Evolutionary conservation across 1,284 basidiomycete species (phyloP).

Genomic region (Veloboletus limbatus): DNA sequence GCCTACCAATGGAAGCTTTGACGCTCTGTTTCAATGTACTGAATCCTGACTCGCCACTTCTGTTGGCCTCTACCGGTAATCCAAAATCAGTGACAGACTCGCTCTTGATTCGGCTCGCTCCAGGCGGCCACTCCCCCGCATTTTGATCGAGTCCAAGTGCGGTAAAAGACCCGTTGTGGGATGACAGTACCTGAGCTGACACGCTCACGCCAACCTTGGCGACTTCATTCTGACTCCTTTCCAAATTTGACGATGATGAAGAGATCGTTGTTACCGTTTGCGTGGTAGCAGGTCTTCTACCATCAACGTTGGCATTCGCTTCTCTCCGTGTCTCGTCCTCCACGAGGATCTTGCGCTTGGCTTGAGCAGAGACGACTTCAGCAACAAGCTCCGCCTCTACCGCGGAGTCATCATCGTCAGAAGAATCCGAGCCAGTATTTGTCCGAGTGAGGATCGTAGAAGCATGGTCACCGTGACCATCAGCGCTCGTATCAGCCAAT

Average conservation of each 20-base stretch:
- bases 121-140: conserved; percentile 9
- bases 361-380: conserved; percentile 26
- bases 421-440: conserved; percentile 15
- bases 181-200: conserved; percentile 27
- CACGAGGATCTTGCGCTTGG: conserved; percentile 1
- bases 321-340: conserved; percentile 19
- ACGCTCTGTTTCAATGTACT: conserved; percentile 58
- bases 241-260: conserved; percentile 21
- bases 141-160: conserved; percentile 14
- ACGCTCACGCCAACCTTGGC: conserved; percentile 29
- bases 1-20: conserved; percentile 65
- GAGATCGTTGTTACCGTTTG: conserved; percentile 21
- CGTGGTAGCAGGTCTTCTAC: conserved; percentile 6
- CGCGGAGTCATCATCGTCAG: conserved; percentile 26
- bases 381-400: conserved; percentile 34
- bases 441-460: conserved; percentile 30
- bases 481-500: conserved; percentile 22
- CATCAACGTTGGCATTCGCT: background rate
- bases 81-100: conserved; percentile 22
- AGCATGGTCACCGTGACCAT: conserved; percentile 17
- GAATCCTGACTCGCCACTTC: conserved; percentile 29
- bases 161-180: conserved; percentile 25
- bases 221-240: conserved; percentile 31
- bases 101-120: conserved; percentile 7
- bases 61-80: conserved; percentile 23